phyloP scores from a whole-genome alignment of 208 protist species.

The Crithidia bombi region DNA sequence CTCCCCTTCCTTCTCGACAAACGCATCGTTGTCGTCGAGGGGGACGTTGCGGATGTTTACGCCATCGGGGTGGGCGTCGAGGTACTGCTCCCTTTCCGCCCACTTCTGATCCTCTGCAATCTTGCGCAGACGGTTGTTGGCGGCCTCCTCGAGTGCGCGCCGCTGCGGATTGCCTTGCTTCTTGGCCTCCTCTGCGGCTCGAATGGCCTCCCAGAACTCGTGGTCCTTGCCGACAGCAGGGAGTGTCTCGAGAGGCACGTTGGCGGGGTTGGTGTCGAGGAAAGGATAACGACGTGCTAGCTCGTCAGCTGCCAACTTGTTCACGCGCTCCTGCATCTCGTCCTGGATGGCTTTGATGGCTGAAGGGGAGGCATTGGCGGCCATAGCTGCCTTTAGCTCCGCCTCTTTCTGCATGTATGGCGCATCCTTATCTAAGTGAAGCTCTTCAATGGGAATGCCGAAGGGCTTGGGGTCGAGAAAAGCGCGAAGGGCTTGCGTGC shows the following conservation, averaged over 20 bases:
- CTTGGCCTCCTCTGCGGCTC: constrained; percentile 23
- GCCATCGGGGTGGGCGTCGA: constrained; percentile 25
- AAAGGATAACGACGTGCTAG: constrained; percentile 36
- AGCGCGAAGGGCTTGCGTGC: constrained; percentile 24
- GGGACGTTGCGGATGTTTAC: constrained; percentile 34
- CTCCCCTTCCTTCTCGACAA: constrained; percentile 11
- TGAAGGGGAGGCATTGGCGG: not conserved
- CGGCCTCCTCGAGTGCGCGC: constrained; percentile 15
- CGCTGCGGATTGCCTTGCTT: not conserved
- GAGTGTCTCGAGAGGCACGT: constrained; percentile 35
- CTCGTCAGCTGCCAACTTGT: constrained; percentile 51
- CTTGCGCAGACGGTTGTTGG: constrained; percentile 36
- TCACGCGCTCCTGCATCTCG: constrained; percentile 48
- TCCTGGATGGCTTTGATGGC: constrained; percentile 24
- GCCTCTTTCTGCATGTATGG: constrained; percentile 44
- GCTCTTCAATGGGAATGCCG: constrained; percentile 41
- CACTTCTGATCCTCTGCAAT: constrained; percentile 37
- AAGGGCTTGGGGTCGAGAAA: constrained; percentile 53
- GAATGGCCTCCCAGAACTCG: constrained; percentile 24
- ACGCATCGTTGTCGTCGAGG: constrained; percentile 36
- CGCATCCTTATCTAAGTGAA: constrained; percentile 42
- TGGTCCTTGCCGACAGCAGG: constrained; percentile 36
- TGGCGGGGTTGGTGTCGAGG: constrained; percentile 33
- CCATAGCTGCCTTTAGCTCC: constrained; percentile 20
- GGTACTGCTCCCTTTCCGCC: constrained; percentile 41